Percentiles rank a stretch among this genome's conserved stretches.
Evolutionary conservation across 2,329 filamentous ascomycete species (phyloP).

Genomic region (Ophiostoma sp.): DNA sequence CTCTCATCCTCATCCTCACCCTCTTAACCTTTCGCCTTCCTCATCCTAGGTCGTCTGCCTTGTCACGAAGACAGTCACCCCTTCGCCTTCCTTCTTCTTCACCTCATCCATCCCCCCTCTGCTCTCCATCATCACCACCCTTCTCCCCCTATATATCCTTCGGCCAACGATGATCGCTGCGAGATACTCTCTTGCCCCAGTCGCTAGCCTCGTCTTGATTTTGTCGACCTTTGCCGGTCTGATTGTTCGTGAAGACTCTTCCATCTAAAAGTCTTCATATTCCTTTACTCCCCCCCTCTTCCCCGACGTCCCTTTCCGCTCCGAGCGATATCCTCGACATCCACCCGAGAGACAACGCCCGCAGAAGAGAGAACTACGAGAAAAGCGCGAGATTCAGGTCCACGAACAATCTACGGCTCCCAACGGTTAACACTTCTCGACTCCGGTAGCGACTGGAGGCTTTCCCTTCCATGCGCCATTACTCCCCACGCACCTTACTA

Average conservation of each 20-base stretch:
- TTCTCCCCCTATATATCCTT: slow-evolving; percentile 31
- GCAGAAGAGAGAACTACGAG: slow-evolving; percentile 25
- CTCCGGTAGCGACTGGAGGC: slow-evolving; percentile 32
- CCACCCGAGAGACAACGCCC: not conserved
- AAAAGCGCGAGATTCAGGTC: slow-evolving; percentile 29
- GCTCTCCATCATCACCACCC: slow-evolving; percentile 25
- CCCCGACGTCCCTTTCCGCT: slow-evolving; percentile 22
- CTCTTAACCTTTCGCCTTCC: not conserved
- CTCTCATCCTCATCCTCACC: not conserved
- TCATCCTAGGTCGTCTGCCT: not conserved
- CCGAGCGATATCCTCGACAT: slow-evolving; percentile 35
- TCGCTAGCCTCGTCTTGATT: slow-evolving; percentile 63
- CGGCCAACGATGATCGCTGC: slow-evolving; percentile 59
- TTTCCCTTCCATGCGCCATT: slow-evolving; percentile 23
- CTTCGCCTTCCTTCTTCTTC: not conserved
- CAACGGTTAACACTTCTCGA: slow-evolving; percentile 27
- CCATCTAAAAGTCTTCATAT: slow-evolving; percentile 45
- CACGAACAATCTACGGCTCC: slow-evolving; percentile 30
- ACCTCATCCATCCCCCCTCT: not conserved
- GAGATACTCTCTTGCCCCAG: slow-evolving; percentile 54
- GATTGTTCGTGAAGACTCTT: slow-evolving; percentile 53
- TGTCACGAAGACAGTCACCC: slow-evolving; percentile 16
- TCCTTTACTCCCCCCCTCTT: slow-evolving; percentile 29
- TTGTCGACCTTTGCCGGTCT: slow-evolving; percentile 48
- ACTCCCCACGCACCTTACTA: slow-evolving; percentile 31